Evolutionary conservation across 768 basidiomycete genomes (phyloP).

Genomic region (Hypsizygus marmoreus): DNA sequence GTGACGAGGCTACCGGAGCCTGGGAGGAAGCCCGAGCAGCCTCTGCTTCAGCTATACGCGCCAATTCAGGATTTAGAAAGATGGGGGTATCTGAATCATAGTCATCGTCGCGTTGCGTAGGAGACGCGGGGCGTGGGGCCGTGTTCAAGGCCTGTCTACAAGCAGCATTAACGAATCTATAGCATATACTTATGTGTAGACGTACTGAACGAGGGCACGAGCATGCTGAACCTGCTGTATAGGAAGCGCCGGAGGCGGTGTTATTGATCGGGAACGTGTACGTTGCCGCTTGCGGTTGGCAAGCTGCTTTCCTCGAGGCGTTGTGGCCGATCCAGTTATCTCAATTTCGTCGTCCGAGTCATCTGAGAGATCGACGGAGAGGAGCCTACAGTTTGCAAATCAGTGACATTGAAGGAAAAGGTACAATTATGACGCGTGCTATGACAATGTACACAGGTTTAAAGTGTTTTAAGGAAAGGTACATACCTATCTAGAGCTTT

Average conservation of each 20-base stretch:
- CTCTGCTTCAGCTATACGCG: conserved; percentile 47
- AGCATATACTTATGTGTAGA: not conserved
- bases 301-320: conserved; percentile 30
- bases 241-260: conserved; percentile 70
- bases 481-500: conserved; percentile 43
- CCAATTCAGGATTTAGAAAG: conserved; percentile 63
- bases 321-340: conserved; percentile 25
- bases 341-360: conserved; percentile 50
- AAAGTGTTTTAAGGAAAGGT: not conserved
- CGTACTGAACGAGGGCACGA: conserved; percentile 62
- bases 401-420: conserved; percentile 1
- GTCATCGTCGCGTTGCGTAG: conserved; percentile 38
- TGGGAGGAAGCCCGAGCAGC: conserved; percentile 23
- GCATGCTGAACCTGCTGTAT: conserved; percentile 56
- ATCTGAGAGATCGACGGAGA: conserved; percentile 42
- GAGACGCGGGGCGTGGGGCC: conserved; percentile 46
- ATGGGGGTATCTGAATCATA: conserved; percentile 54
- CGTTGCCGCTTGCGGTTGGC: conserved; percentile 46
- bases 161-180: not conserved
- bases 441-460: too few species aligned
- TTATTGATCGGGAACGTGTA: conserved; percentile 72
- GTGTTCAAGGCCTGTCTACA: conserved; percentile 50
- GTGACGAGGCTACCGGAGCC: conserved; percentile 28
- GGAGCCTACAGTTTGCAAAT: conserved; percentile 28
- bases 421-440: conserved; percentile 6